Evolutionary conservation across 2,329 filamentous ascomycete genomes (phyloP).

Genomic region (Metarhizium robertsii): DNA sequence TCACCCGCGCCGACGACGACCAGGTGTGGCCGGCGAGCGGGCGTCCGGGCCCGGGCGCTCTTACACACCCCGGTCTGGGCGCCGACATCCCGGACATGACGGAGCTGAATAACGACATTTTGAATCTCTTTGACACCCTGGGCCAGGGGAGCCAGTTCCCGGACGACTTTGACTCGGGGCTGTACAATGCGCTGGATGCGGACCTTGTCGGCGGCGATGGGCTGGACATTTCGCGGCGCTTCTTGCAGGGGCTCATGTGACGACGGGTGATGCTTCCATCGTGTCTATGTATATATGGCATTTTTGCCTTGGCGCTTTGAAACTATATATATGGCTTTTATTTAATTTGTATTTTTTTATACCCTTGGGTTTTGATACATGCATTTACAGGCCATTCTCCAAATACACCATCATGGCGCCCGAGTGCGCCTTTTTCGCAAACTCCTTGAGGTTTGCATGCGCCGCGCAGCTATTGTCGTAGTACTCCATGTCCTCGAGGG

Average conservation of each 20-base stretch:
- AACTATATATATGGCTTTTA: no score
- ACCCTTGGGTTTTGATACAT: no score
- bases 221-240: slow-evolving; percentile 35
- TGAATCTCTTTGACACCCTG: slow-evolving; percentile 26
- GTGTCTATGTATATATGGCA: no score
- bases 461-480: slow-evolving; percentile 41
- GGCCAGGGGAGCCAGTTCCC: slow-evolving; percentile 19
- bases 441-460: slow-evolving; percentile 20
- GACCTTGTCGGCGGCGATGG: slow-evolving; percentile 38
- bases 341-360: no score
- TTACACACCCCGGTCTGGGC: background rate
- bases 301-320: no score
- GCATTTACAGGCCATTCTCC: slow-evolving; percentile 22
- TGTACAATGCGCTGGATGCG: slow-evolving; percentile 12
- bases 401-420: slow-evolving; percentile 45
- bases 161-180: slow-evolving; percentile 7
- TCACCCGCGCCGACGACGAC: background rate
- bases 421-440: slow-evolving; percentile 21
- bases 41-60: background rate
- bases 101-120: slow-evolving; percentile 24
- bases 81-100: slow-evolving; percentile 21
- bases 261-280: no score
- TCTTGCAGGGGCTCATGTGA: slow-evolving; percentile 26
- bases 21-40: background rate
- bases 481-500: slow-evolving; percentile 49